Base-by-base conservation (phyloP, 805 yeast species). In the Ogataea haglerorum region DNA sequence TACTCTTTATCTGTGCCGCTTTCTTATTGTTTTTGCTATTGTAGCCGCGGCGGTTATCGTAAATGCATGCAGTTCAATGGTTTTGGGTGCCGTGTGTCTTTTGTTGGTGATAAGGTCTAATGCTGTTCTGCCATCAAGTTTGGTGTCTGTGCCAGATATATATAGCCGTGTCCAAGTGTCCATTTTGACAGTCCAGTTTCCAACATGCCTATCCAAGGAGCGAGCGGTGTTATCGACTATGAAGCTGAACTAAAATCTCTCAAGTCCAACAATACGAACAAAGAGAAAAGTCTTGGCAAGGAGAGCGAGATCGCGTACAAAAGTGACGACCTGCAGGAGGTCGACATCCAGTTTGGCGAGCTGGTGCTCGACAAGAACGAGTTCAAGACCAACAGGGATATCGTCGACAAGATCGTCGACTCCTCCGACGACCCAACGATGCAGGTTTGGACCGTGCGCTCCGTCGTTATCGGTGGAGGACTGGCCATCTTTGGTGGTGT, bases 401-500 rank as follows among this genome's bases (percentile, higher is more conserved):
- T 54, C 29, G 52, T 54, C 31, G 52, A 48, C 28, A 50, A 51
- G 34, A 47, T 52, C 42, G 47, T 54, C 21, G 61, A 54, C 29
- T 54, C 60, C 12, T 60, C 52, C 30, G 73, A 66, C 48, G 67
- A 67, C 56, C 70, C 70, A 10, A 49, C 53, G 5, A 43, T 60
- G 34, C 52, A 53, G 9, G 57, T 59, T 25, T 70, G 71, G 59
- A 69, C 73, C 4, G 37, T 66, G 37, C 56, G 75, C 52, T 47
- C 64, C n/a, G 47, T 56, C 7, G 43, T 59, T 29, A 40, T 61
- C 22, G 66, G 66, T 46, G 46, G 48, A 25, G 66, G 66, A 45
- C 46, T 61, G 24, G 57, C 66, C 23, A 60, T 56, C 47, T 61
- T 61, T 40, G 66, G 65, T 36, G 61, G 64, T 44, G 64, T 61